These are phyloP conservation scores for Eucalyptus shirleyi DNA, from an alignment of 345 rosid genomes.

Conservation along the genomic window DNA sequence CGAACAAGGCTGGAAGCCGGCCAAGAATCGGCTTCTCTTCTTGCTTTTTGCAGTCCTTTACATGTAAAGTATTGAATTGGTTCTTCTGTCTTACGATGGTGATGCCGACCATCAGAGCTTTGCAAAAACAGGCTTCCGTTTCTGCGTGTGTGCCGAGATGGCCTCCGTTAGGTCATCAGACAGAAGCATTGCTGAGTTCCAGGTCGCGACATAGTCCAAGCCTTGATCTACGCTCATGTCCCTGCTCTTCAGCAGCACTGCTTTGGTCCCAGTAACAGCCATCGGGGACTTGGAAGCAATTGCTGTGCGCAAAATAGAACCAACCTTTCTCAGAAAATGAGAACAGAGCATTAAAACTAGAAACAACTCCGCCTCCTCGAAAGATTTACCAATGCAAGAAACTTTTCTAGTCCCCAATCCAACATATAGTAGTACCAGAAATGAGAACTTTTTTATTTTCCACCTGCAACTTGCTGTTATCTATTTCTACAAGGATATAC, in stretches of 20 bases:
- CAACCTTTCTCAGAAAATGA: not conserved
- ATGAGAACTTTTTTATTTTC: not conserved
- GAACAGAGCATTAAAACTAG: no score
- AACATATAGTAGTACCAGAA: not conserved
- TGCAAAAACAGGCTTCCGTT: conserved; percentile 48
- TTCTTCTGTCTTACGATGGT: not conserved
- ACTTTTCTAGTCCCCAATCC: not conserved
- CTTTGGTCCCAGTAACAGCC: conserved; percentile 73
- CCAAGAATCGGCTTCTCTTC: not conserved
- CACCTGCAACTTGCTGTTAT: not conserved
- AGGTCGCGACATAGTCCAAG: conserved; percentile 73
- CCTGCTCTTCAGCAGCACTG: conserved; percentile 51
- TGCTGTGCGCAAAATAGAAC: conserved; percentile 10
- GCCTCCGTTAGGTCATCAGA: conserved; percentile 66
- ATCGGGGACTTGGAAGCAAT: conserved; percentile 69
- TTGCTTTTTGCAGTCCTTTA: not conserved
- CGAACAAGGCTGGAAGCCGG: not conserved
- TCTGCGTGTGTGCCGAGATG: conserved; percentile 32
- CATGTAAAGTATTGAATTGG: not conserved
- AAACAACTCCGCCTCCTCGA: not conserved
- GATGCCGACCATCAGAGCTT: conserved; percentile 32
- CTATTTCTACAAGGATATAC: not conserved
- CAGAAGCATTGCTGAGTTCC: conserved; percentile 75
- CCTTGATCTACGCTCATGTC: conserved; percentile 79
- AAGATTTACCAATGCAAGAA: not conserved